These are phyloP conservation scores for Wallacemonas sp. DNA, from an alignment of 208 protist species.

Conservation along the genomic window DNA sequence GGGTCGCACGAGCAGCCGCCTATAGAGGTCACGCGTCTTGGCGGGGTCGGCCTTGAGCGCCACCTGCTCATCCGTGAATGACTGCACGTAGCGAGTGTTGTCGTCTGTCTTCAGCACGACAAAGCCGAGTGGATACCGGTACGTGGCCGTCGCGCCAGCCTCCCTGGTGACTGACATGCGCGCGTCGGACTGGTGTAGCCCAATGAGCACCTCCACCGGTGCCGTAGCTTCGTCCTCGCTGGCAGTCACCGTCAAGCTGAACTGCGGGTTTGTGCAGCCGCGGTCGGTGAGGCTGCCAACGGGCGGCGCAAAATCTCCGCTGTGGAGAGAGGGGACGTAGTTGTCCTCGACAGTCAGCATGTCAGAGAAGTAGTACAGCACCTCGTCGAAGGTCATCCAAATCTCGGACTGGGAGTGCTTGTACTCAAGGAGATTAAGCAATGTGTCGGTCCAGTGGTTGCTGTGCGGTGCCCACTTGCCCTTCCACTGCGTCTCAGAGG, in stretches of 20 bases:
- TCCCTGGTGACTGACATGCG: constrained; percentile 58
- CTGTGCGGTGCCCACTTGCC: constrained; percentile 65
- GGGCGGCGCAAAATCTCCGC: constrained; percentile 9
- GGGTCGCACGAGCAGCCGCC: constrained; percentile 10
- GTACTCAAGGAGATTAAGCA: constrained; percentile 48
- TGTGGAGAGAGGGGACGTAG: constrained; percentile 11
- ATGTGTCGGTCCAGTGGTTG: constrained; percentile 46
- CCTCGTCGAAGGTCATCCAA: constrained; percentile 84
- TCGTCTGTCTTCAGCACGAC: constrained; percentile 49
- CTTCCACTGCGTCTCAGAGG: constrained; percentile 34
- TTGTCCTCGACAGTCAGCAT: constrained; percentile 54
- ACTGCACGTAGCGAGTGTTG: constrained; percentile 45
- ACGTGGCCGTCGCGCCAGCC: constrained; percentile 39
- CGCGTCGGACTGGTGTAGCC: constrained; percentile 73
- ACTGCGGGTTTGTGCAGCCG: constrained; percentile 47
- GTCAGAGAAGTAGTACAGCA: constrained; percentile 85
- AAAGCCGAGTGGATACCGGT: constrained; percentile 57
- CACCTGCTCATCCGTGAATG: constrained; percentile 34
- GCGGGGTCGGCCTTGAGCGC: constrained; percentile 21
- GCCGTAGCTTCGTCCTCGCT: constrained; percentile 8
- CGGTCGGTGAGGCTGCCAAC: constrained; percentile 26
- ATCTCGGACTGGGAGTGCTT: constrained; percentile 30
- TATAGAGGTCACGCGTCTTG: constrained; percentile 22
- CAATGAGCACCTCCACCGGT: constrained; percentile 45
- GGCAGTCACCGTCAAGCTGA: constrained; percentile 33